phyloP scores from a whole-genome alignment of 2,329 filamentous ascomycete genomes.

The Colletotrichum simmondsii region DNA sequence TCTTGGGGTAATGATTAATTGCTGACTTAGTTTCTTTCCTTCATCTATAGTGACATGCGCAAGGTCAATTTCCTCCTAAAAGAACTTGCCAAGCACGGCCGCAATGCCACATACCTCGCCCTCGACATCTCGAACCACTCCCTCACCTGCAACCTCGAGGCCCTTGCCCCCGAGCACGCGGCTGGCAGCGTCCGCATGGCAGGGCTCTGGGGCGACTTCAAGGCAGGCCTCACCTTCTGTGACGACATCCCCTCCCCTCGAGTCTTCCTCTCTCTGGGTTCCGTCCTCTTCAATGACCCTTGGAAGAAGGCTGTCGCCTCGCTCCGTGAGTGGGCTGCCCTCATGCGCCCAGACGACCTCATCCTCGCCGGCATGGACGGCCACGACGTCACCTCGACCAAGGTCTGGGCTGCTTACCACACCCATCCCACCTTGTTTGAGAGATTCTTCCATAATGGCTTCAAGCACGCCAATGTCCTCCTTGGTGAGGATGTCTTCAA shows the following conservation, averaged over 20 bases:
- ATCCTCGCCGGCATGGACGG: constrained; percentile 55
- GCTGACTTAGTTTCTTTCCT: not conserved
- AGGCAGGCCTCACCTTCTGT: constrained; percentile 46
- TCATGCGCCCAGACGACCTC: constrained; percentile 47
- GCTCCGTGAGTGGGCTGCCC: constrained; percentile 49
- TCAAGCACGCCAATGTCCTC: constrained; percentile 49
- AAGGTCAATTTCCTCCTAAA: constrained; percentile 52
- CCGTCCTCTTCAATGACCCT: constrained; percentile 54
- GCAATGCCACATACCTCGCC: constrained; percentile 48
- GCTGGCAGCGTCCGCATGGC: constrained; percentile 45
- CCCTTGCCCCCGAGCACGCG: constrained; percentile 44
- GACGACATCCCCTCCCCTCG: constrained; percentile 43
- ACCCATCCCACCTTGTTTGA: constrained; percentile 47
- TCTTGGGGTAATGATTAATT: not conserved
- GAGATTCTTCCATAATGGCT: constrained; percentile 52
- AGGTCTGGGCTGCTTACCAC: constrained; percentile 54
- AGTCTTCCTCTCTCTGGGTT: constrained; percentile 53
- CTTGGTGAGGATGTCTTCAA: constrained; percentile 47
- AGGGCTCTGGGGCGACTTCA: constrained; percentile 53
- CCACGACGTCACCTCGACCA: constrained; percentile 47
- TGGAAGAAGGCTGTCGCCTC: constrained; percentile 48
- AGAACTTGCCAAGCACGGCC: constrained; percentile 44
- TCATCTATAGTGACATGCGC: constrained; percentile 47
- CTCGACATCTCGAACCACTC: constrained; percentile 53
- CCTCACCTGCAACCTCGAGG: constrained; percentile 46